Conservation (phyloP, 2,329 filamentous ascomycete species). For the Arthrobotrys sinensis region DNA sequence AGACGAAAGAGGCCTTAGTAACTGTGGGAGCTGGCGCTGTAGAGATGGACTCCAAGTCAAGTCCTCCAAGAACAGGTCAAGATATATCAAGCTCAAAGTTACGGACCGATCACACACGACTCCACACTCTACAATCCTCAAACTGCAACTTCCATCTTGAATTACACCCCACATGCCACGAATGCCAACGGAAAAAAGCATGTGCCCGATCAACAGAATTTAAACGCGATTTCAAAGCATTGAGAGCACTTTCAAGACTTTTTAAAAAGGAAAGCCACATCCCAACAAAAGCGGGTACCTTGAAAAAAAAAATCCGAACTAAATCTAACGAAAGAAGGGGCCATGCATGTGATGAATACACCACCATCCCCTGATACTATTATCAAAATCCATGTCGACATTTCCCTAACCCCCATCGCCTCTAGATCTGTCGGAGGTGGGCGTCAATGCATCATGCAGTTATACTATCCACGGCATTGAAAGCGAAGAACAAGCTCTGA, state of each 20-base stretch:
- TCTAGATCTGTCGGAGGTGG: not conserved
- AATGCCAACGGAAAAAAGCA: slow-evolving; percentile 29
- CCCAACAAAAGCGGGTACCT: slow-evolving; percentile 48
- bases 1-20: not conserved
- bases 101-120: not conserved
- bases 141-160: slow-evolving; percentile 21
- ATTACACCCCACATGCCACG: slow-evolving; percentile 16
- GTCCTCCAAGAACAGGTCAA: not conserved
- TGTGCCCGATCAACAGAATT: slow-evolving; percentile 41
- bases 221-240: not conserved
- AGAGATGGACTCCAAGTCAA: slow-evolving; percentile 5
- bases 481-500: slow-evolving; percentile 2
- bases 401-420: not conserved
- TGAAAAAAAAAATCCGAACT: not conserved
- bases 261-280: not conserved
- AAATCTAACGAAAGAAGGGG: not conserved
- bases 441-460: not conserved
- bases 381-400: slow-evolving; percentile 1
- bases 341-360: slow-evolving; percentile 18
- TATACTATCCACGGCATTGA: not conserved
- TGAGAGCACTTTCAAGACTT: too few relatives aligned
- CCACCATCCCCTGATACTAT: slow-evolving; percentile 17
- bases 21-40: not conserved
- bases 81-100: slow-evolving; percentile 10
- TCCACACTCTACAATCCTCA: not conserved